Percentiles rank a stretch among this genome's conserved stretches.
Evolutionary conservation across 2,329 filamentous ascomycete genomes (phyloP).

Genomic region (Grosmannia serpens): DNA sequence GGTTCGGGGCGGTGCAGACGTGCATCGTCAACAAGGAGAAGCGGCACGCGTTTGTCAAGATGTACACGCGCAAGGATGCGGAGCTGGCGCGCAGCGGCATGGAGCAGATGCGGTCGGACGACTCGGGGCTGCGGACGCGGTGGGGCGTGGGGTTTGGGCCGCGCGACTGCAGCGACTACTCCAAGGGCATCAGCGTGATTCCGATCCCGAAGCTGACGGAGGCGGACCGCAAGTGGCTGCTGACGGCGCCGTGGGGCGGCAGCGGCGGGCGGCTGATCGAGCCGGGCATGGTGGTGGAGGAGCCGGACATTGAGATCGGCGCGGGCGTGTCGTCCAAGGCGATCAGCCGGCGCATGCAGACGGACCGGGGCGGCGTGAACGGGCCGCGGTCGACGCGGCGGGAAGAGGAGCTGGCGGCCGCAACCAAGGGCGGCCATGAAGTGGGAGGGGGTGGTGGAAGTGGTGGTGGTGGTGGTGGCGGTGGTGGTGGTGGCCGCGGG

Average conservation of each 20-base stretch:
- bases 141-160: conserved; percentile 98
- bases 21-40: conserved; percentile 98
- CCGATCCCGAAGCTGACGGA: conserved; percentile 89
- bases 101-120: conserved; percentile 63
- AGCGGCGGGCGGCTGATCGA: conserved; percentile 76
- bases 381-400: conserved; percentile 51
- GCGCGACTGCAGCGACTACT: conserved; percentile 93
- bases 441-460: conserved; percentile 5
- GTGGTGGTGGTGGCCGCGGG: conserved; percentile 12
- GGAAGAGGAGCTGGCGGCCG: conserved; percentile 17
- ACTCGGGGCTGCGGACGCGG: conserved; percentile 70
- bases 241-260: conserved; percentile 86
- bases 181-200: conserved; percentile 82
- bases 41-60: conserved; percentile 97
- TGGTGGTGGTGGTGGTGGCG: conserved; percentile 12
- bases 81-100: conserved; percentile 75
- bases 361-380: conserved; percentile 52
- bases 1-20: conserved; percentile 82
- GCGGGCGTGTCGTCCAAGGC: conserved; percentile 94
- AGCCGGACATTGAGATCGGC: conserved; percentile 97
- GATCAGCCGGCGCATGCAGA: conserved; percentile 58
- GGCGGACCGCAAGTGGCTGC: conserved; percentile 93
- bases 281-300: conserved; percentile 79
- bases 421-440: background rate
- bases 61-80: conserved; percentile 82